These are phyloP conservation scores for Penicillium subrubescens DNA, from an alignment of 495 filamentous ascomycete species.

Conservation along the genomic window DNA sequence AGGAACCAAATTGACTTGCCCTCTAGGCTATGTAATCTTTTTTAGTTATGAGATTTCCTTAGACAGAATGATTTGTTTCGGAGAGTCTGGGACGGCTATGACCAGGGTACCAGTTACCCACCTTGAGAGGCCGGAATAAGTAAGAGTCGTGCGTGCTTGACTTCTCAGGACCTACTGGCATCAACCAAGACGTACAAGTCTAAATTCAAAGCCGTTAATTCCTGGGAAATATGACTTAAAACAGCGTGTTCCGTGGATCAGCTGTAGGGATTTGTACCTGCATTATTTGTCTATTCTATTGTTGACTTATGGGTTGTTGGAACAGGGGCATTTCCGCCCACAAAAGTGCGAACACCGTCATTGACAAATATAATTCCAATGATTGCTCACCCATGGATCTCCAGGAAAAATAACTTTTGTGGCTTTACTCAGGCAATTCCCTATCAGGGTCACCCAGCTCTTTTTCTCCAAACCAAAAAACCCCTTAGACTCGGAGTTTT, in stretches of 20 bases:
- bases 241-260: not conserved
- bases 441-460: not conserved
- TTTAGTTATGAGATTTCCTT: too few species aligned
- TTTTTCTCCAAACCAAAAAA: not conserved
- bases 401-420: not conserved
- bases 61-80: too few species aligned
- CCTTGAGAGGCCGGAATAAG: too few species aligned
- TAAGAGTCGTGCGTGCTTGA: too few species aligned
- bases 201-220: not conserved
- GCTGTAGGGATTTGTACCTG: not conserved
- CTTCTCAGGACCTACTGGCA: not conserved
- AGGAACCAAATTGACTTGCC: not conserved
- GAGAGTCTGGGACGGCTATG: too few species aligned
- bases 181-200: not conserved
- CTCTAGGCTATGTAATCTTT: too few species aligned
- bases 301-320: not conserved
- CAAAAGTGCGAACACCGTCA: not conserved
- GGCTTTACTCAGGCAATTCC: not conserved
- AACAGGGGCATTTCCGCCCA: constrained; percentile 3
- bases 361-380: constrained; percentile 1
- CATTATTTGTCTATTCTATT: not conserved
- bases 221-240: not conserved
- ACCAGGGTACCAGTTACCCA: too few species aligned
- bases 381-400: not conserved
- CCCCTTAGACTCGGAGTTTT: not conserved